Percentiles rank a stretch among this genome's conserved stretches.
phyloP scores from a whole-genome alignment of 352 stramenopile genomes.

The Pythium dissimile region DNA sequence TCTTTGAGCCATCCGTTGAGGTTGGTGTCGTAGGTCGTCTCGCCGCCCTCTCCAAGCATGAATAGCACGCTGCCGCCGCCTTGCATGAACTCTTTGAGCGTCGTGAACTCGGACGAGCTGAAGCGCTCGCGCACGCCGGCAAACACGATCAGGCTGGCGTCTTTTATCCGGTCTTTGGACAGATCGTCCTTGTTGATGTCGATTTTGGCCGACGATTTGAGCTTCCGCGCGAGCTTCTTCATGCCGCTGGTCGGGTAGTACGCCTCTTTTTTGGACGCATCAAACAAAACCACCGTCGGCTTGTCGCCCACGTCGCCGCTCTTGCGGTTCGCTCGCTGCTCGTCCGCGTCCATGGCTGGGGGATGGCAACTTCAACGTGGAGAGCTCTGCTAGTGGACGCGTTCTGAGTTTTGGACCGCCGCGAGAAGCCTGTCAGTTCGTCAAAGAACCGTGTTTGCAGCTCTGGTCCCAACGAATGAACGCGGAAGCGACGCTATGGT shows the following conservation, averaged over 20 bases:
- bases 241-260: conserved; percentile 89
- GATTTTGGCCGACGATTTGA: conserved; percentile 89
- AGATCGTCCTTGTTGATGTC: conserved; percentile 95
- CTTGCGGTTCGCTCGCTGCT: conserved; percentile 11
- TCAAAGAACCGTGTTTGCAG: no score
- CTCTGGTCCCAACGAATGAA: no score
- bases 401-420: no score
- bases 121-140: conserved; percentile 88
- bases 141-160: conserved; percentile 88
- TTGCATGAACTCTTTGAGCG: conserved; percentile 88
- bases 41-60: conserved; percentile 90
- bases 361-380: conserved; percentile 5
- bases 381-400: no score
- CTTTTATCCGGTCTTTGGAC: conserved; percentile 82
- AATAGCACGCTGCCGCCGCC: conserved; percentile 89
- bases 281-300: conserved; percentile 70
- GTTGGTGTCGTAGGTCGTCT: conserved; percentile 90
- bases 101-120: conserved; percentile 81
- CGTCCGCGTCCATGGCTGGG: conserved; percentile 18
- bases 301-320: conserved; percentile 11
- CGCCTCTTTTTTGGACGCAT: conserved; percentile 93
- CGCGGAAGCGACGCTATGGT: no score
- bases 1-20: conserved; percentile 94
- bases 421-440: no score
- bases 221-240: conserved; percentile 92